Evolutionary conservation across 1,139 yeast genomes (phyloP), one percentile per base, ranked within the genome.

Genomic region (Ogataea hybrid): DNA sequence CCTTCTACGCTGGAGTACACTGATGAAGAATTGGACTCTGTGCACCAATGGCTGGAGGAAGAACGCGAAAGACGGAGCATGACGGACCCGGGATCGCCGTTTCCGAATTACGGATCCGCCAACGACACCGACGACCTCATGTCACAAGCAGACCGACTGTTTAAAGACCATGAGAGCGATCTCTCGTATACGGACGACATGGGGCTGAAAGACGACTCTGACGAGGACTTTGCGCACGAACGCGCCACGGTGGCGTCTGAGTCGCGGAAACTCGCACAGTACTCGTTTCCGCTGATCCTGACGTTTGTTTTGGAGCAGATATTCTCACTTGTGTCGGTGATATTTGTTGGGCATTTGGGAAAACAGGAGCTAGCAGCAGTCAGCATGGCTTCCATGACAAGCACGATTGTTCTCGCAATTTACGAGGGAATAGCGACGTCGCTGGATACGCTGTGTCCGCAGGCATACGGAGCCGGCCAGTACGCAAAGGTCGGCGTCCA

Each of bases 371-470:
- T 84, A 44, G 89, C 89, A 0, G 89, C 90, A 0, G 95, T 87
- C 2, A 85, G 95, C 0, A 69, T 89, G 50, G 96, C 90, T 0
- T 78, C 90, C 3, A 88, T 89, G 95, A 82, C 95, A 1, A 80
- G 92, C 1, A 85, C 92, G 28, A 86, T 89, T 40, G 80, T 92
- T 0, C 76, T 85, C 53, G 95, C 95, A 1, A 68, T 88, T 2
- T 84, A 87, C 60, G 95, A 86, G 64, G 97, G 96, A 16, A 78
- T 87, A 39, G 84, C 96, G 0, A 88, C 96, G 0, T 79, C 95
- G 17, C 69, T 89, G 42, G 97, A 89, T 57, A 88, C 96, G 0
- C 67, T 89, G 30, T 87, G 96, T 55, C 90, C 96, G 0, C 89
- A 82, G 57, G 88, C 89, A 0, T 83, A 79, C 57, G 92, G 90